A percentile compares a stretch with the other conserved stretches of the same genome.
phyloP scores from a whole-genome alignment of 371 early-diverging fungal species.

The Choanephora cucurbitarum region DNA sequence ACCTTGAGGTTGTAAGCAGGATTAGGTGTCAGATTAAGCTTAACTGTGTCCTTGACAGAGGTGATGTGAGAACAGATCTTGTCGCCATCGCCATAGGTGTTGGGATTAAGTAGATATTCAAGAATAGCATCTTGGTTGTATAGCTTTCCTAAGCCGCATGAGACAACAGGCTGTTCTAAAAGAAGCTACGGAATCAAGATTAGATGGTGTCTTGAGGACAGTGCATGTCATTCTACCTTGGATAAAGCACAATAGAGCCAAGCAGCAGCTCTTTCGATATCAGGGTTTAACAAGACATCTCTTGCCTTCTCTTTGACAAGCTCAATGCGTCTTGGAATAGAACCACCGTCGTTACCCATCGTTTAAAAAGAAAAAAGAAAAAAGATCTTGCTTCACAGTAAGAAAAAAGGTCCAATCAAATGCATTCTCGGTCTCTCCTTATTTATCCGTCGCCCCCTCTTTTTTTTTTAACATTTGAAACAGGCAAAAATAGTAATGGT shows the following conservation, averaged over 20 bases:
- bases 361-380: too few relatives aligned
- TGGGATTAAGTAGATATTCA: constrained; percentile 78
- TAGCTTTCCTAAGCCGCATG: constrained; percentile 82
- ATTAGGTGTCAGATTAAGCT: constrained; percentile 74
- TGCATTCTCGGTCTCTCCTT: too few relatives aligned
- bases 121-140: constrained; percentile 92
- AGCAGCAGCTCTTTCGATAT: constrained; percentile 62
- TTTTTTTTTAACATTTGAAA: too few relatives aligned
- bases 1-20: constrained; percentile 59
- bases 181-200: constrained; percentile 43
- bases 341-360: constrained; percentile 97
- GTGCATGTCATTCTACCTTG: constrained; percentile 52
- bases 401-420: too few relatives aligned
- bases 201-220: not conserved
- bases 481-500: too few relatives aligned
- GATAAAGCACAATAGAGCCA: constrained; percentile 90
- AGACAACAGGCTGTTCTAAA: constrained; percentile 79
- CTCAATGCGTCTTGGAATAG: constrained; percentile 92
- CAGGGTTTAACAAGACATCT: constrained; percentile 74
- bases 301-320: constrained; percentile 89
- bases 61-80: constrained; percentile 81
- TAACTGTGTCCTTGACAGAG: constrained; percentile 71
- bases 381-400: too few relatives aligned
- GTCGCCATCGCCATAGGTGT: constrained; percentile 82
- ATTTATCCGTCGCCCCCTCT: too few relatives aligned